Evolutionary conservation across 73 alveolate species (phyloP).

Genomic region (Paramecium tetraurelia): DNA sequence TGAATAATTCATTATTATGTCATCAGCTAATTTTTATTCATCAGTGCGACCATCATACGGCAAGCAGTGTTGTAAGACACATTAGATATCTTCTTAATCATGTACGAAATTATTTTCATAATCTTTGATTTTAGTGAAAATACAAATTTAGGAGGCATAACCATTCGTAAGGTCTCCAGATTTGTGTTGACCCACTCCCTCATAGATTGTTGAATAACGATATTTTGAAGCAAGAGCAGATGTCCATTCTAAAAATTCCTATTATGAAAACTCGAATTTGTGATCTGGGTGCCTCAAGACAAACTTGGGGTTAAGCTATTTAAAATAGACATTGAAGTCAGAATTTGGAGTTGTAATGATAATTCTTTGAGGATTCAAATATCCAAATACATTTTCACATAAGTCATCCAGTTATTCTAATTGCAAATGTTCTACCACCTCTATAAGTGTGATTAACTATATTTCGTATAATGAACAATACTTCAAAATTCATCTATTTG

Average conservation of each 20-base stretch:
- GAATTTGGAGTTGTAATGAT: slow-evolving; percentile 37
- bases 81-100: neutral
- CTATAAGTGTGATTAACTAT: neutral
- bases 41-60: neutral
- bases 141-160: neutral
- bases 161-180: slow-evolving; percentile 1
- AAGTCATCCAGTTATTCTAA: neutral
- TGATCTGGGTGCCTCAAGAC: slow-evolving; percentile 18
- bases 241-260: neutral
- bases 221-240: neutral
- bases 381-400: slow-evolving; percentile 49
- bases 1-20: neutral
- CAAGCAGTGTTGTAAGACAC: neutral
- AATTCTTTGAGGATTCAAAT: neutral
- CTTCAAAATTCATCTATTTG: neutral
- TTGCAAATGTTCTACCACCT: slow-evolving; percentile 1
- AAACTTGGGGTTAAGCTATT: neutral
- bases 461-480: neutral
- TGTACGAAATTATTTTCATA: neutral
- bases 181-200: slow-evolving; percentile 15
- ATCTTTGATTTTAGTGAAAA: neutral
- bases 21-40: neutral
- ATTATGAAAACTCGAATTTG: neutral
- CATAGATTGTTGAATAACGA: neutral
- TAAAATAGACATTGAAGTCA: slow-evolving; percentile 33